Conservation (phyloP, 139 green algal genomes). For the Chlorella sp. region DNA sequence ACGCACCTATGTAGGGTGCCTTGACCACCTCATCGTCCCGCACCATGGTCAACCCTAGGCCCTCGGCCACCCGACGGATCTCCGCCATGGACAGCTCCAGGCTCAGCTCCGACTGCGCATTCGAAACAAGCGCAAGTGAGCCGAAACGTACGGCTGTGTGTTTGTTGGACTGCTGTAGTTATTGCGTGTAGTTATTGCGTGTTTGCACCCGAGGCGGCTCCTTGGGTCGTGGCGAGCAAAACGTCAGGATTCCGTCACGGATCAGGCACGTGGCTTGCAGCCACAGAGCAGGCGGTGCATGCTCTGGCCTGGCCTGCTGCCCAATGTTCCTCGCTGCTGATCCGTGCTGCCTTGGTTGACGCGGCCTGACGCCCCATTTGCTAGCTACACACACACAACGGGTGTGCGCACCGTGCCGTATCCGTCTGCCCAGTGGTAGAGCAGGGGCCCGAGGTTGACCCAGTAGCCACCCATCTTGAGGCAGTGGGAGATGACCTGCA, state of each 20-base stretch:
- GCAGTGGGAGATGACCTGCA: constrained; percentile 55
- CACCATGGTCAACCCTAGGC: constrained; percentile 44
- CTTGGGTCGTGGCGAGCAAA: neutral
- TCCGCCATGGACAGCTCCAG: constrained; percentile 74
- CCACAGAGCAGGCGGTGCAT: neutral
- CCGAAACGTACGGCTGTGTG: neutral
- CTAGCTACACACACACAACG: neutral
- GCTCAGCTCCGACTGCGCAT: constrained; percentile 40
- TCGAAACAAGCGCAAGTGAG: neutral
- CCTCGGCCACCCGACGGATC: constrained; percentile 42
- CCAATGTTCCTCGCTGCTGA: neutral
- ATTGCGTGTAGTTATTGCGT: neutral
- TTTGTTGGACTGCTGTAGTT: neutral
- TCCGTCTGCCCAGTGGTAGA: constrained; percentile 90
- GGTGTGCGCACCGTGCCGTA: neutral
- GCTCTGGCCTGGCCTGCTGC: neutral
- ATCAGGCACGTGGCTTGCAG: neutral
- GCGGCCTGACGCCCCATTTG: no score
- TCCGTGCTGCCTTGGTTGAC: neutral
- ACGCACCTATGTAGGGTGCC: constrained; percentile 53
- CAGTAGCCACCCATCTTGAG: constrained; percentile 63
- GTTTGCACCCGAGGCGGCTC: neutral
- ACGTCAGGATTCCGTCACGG: neutral
- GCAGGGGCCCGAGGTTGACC: constrained; percentile 92
- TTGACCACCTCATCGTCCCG: constrained; percentile 28